Conservation (phyloP, 495 filamentous ascomycete species). For the Talaromyces nanjingensis region DNA sequence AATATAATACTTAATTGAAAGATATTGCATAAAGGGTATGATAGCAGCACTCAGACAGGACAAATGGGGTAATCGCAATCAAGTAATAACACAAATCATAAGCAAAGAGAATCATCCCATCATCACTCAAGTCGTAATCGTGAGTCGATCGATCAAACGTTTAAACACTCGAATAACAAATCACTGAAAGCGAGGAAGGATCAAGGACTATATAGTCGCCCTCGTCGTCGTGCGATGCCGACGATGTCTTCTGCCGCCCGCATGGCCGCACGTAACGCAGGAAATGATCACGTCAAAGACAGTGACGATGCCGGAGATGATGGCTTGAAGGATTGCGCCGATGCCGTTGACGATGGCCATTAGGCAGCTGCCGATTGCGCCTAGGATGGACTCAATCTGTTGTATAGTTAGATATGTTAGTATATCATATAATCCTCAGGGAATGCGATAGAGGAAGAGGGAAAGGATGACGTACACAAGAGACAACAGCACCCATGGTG, state of each 20-base stretch:
- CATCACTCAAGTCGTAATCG: background rate
- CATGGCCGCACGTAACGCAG: constrained; percentile 74
- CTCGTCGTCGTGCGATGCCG: constrained; percentile 6
- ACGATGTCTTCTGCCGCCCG: constrained; percentile 30
- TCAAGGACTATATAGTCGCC: constrained; percentile 3
- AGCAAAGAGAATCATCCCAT: background rate
- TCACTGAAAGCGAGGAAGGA: too few species aligned
- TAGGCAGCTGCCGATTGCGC: constrained; percentile 72
- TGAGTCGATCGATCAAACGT: background rate
- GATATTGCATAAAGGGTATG: background rate
- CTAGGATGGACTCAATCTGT: constrained; percentile 74
- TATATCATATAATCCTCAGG: background rate
- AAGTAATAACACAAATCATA: background rate
- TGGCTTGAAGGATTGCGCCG: constrained; percentile 63
- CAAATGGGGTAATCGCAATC: background rate
- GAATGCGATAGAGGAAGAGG: constrained; percentile 2
- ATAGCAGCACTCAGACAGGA: background rate
- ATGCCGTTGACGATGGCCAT: constrained; percentile 82
- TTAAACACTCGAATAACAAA: too few species aligned
- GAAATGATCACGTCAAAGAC: constrained; percentile 80
- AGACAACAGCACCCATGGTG: constrained; percentile 88
- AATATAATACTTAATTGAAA: background rate
- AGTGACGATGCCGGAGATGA: constrained; percentile 74
- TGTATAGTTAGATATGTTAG: background rate
- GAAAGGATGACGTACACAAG: constrained; percentile 66